Conservation (phyloP, 2,329 filamentous ascomycete genomes). For the Cryphonectria carpinicola region DNA sequence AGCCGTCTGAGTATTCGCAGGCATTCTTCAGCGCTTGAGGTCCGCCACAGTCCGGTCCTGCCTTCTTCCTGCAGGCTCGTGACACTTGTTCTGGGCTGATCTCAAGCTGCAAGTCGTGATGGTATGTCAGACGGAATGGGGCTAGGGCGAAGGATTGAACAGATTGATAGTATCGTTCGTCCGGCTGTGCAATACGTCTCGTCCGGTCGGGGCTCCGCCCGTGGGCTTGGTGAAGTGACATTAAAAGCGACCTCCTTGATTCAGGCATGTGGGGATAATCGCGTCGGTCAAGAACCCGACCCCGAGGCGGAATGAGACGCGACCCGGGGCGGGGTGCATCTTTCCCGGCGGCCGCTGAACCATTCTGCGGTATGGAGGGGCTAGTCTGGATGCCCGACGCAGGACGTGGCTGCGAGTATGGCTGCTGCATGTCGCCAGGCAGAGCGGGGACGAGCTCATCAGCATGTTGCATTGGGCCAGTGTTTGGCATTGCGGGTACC, state of each 20-base stretch:
- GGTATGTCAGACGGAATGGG: constrained; percentile 44
- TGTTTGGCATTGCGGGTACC: background rate
- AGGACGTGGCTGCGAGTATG: background rate
- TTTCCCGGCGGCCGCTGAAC: background rate
- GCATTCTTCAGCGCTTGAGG: constrained; percentile 36
- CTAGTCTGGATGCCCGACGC: background rate
- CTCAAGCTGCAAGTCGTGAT: constrained; percentile 52
- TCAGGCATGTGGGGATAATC: constrained; percentile 48
- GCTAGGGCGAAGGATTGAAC: constrained; percentile 54
- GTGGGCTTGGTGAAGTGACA: constrained; percentile 51
- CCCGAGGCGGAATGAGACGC: constrained; percentile 33
- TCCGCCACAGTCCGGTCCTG: constrained; percentile 33
- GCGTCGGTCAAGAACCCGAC: constrained; percentile 31
- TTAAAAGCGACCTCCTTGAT: constrained; percentile 46
- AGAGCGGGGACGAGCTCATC: background rate
- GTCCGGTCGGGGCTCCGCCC: constrained; percentile 53
- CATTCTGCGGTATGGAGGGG: background rate
- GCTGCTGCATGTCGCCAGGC: background rate
- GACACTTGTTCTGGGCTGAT: constrained; percentile 43
- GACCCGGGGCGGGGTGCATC: background rate
- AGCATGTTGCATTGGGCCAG: background rate
- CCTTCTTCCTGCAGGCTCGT: constrained; percentile 41
- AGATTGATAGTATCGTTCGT: constrained; percentile 59
- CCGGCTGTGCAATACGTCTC: constrained; percentile 32
- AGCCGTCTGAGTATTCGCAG: constrained; percentile 52